Conservation (phyloP, 2,329 filamentous ascomycete genomes). For the Aspergillus fumigatus region DNA sequence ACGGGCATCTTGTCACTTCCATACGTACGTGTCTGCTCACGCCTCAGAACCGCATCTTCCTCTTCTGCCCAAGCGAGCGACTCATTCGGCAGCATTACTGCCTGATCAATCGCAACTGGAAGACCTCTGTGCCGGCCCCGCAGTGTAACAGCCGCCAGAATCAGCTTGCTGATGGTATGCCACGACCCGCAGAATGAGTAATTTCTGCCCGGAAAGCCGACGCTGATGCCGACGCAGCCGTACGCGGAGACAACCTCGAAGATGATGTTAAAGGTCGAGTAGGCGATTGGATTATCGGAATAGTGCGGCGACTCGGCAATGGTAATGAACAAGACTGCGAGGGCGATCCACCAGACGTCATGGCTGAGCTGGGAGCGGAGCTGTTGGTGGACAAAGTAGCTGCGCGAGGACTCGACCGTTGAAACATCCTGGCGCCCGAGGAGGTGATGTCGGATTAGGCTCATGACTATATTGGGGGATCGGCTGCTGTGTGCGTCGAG, state of each 20-base stretch:
- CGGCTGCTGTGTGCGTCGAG: slow-evolving; percentile 15
- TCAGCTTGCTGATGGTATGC: slow-evolving; percentile 54
- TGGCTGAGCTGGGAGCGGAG: slow-evolving; percentile 62
- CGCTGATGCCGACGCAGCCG: slow-evolving; percentile 58
- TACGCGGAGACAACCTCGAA: slow-evolving; percentile 49
- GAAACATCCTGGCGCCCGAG: slow-evolving; percentile 18
- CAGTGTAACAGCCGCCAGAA: slow-evolving; percentile 55
- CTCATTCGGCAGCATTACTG: slow-evolving; percentile 40
- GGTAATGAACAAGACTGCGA: slow-evolving; percentile 57
- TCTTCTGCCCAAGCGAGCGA: slow-evolving; percentile 39
- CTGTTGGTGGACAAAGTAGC: slow-evolving; percentile 53
- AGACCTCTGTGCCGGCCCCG: slow-evolving; percentile 54
- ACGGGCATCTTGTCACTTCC: slow-evolving; percentile 21
- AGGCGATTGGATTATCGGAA: slow-evolving; percentile 47
- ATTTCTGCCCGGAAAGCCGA: slow-evolving; percentile 51
- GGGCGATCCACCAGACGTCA: slow-evolving; percentile 62
- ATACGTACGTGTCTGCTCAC: slow-evolving; percentile 23
- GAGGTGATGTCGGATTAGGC: slow-evolving; percentile 24
- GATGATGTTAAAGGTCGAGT: slow-evolving; percentile 56
- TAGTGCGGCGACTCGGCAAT: slow-evolving; percentile 58
- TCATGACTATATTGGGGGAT: slow-evolving; percentile 20
- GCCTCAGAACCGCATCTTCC: slow-evolving; percentile 35
- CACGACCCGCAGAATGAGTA: slow-evolving; percentile 55
- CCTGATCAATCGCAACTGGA: slow-evolving; percentile 54
- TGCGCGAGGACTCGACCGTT: slow-evolving; percentile 32